Base-by-base conservation (phyloP, 495 filamentous ascomycete species). In the Chaetomium cochliodes region DNA sequence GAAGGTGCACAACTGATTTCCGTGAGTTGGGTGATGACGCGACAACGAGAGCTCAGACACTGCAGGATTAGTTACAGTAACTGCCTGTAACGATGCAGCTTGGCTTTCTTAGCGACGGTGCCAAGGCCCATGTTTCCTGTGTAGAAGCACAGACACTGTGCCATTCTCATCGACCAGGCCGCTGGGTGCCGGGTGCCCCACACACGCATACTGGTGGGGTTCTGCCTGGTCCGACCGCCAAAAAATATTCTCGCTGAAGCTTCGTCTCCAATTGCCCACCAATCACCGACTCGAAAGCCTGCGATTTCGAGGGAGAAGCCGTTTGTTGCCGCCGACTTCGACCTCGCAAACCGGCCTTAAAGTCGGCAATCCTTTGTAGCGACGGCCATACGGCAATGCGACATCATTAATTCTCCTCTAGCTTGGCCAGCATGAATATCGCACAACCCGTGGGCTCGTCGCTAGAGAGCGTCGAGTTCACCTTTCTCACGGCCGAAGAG, bases 401-500 rank as follows among this genome's bases (percentile, higher is more conserved):
- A 37, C 46, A 53, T 47, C 53, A 49, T 22, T 57, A 59, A 22
- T 60, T 41, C n/a, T 16, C 25, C 25, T 2, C 22, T 39, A 1
- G 49, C 9, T 47, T 60, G 50, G 57, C 76, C 61, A 68, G 58
- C 67, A 86, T 92, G 89, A 97, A 93, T 77, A 91, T 93, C 71
- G 90, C 93, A 60, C 91, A 93, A 70, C 92, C 94, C 44, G 87
- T 97, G 65, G 82, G 89, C 71, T 96, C 92, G 69, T 78, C 86
- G 74, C 88, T 99, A 75, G 84, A 86, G 73, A 90, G 90, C 72
- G 91, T 98, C 68, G 89, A 93, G 73, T 99, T 99, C 80, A 87
- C 84, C 39, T 88, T 91, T 73, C 87, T 96, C 68, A 84, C 88
- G 58, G 75, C 87, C 52, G 83, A 88, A 61, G 96, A 98, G 74